Conservation (phyloP, 1,139 yeast genomes). For the Meyerozyma athensensis region DNA sequence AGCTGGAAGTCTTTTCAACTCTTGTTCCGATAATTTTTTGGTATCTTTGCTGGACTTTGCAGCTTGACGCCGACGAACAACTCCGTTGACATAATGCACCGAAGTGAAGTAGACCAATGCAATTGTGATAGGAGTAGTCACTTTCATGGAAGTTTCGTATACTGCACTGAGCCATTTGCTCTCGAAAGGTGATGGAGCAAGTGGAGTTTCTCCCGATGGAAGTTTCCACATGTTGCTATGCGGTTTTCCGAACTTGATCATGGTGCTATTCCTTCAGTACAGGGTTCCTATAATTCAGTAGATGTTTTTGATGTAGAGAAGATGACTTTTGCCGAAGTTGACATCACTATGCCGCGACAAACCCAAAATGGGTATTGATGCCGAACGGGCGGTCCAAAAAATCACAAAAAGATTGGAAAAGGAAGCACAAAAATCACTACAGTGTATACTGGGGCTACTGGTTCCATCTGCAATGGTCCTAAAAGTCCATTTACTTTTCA, state of each 20-base stretch:
- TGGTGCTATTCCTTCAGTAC: neutral
- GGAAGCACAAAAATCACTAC: too few species aligned
- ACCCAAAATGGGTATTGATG: too few species aligned
- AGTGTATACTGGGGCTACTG: too few species aligned
- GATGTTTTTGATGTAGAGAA: too few species aligned
- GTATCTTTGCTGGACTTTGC: slow-evolving; percentile 18
- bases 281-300: neutral
- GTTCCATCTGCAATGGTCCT: too few species aligned
- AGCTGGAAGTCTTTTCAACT: slow-evolving; percentile 41
- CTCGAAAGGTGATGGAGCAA: slow-evolving; percentile 36
- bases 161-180: slow-evolving; percentile 21
- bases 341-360: too few species aligned
- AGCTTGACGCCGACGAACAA: slow-evolving; percentile 33
- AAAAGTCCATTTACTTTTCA: too few species aligned
- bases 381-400: too few species aligned
- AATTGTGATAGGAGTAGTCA: slow-evolving; percentile 51
- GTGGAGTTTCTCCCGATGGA: slow-evolving; percentile 28
- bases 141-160: slow-evolving; percentile 31
- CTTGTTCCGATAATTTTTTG: slow-evolving; percentile 13
- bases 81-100: slow-evolving; percentile 54
- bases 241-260: slow-evolving; percentile 37
- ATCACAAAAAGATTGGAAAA: too few species aligned
- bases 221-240: slow-evolving; percentile 28
- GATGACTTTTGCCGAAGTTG: too few species aligned
- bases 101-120: slow-evolving; percentile 56